These are phyloP conservation scores for Psophocarpus tetragonolobus DNA, from an alignment of 306 rosid genomes.

Conservation along the genomic window DNA sequence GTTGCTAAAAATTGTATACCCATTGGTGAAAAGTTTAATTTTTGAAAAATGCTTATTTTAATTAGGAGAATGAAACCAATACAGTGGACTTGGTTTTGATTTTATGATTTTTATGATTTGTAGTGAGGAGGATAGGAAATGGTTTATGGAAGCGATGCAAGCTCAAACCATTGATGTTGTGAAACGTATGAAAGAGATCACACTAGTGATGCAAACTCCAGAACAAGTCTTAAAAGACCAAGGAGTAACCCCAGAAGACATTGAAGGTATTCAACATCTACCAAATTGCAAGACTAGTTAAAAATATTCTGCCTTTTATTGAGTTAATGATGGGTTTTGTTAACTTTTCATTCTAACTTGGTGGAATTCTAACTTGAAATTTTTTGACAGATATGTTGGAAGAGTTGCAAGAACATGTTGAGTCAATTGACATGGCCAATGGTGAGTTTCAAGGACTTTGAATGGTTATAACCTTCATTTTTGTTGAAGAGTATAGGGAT, in stretches of 20 bases:
- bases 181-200: conserved; percentile 94
- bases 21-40: not conserved
- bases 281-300: not conserved
- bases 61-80: not conserved
- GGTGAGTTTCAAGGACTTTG: conserved; percentile 47
- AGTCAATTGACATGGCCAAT: conserved; percentile 95
- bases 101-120: conserved; percentile 4
- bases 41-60: not conserved
- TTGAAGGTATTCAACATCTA: conserved; percentile 61
- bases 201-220: conserved; percentile 88
- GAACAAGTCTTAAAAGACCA: conserved; percentile 81
- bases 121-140: conserved; percentile 86
- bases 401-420: conserved; percentile 94
- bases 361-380: not conserved
- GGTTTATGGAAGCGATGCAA: conserved; percentile 97
- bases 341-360: not conserved
- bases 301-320: not conserved
- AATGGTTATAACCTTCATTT: not conserved
- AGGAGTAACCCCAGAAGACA: conserved; percentile 68
- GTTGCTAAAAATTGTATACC: not conserved
- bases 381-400: conserved; percentile 73
- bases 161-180: conserved; percentile 73
- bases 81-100: not conserved
- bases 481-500: not conserved
- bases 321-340: not conserved